Evolutionary conservation across 352 stramenopile species (phyloP).

Genomic region (Elongisporangium prolatum): DNA sequence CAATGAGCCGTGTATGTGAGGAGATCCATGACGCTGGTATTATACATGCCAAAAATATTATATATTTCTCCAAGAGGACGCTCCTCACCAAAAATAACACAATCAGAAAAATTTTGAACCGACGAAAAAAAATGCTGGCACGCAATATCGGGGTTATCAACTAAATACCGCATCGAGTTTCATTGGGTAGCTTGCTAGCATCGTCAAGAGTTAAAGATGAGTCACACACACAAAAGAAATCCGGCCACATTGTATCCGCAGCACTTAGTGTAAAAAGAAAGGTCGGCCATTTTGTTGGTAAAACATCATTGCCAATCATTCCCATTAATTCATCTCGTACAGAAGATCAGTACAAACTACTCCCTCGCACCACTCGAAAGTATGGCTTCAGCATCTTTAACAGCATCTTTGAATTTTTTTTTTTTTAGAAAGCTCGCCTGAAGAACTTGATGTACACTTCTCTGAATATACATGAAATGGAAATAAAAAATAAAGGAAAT

Average conservation of each 20-base stretch:
- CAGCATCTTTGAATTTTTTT: too few species aligned
- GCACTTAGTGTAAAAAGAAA: conserved; percentile 24
- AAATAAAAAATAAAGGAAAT: too few species aligned
- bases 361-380: conserved; percentile 11
- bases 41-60: conserved; percentile 22
- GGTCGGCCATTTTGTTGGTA: conserved; percentile 11
- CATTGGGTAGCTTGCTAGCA: too few species aligned
- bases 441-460: too few species aligned
- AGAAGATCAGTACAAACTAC: conserved; percentile 15
- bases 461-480: too few species aligned
- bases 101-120: conserved; percentile 18
- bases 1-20: conserved; percentile 14
- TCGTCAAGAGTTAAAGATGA: conserved; percentile 2
- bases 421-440: too few species aligned
- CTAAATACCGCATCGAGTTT: too few species aligned
- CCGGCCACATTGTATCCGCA: conserved; percentile 21
- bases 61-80: conserved; percentile 14
- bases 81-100: conserved; percentile 2
- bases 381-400: conserved; percentile 14
- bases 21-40: conserved; percentile 19
- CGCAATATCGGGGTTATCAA: conserved; percentile 18
- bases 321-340: conserved; percentile 13
- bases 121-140: conserved; percentile 9
- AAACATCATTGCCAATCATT: conserved; percentile 13
- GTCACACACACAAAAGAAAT: conserved; percentile 18